These are phyloP conservation scores for Saturnispora ahearnii DNA, from an alignment of 805 yeast genomes.

Conservation along the genomic window DNA sequence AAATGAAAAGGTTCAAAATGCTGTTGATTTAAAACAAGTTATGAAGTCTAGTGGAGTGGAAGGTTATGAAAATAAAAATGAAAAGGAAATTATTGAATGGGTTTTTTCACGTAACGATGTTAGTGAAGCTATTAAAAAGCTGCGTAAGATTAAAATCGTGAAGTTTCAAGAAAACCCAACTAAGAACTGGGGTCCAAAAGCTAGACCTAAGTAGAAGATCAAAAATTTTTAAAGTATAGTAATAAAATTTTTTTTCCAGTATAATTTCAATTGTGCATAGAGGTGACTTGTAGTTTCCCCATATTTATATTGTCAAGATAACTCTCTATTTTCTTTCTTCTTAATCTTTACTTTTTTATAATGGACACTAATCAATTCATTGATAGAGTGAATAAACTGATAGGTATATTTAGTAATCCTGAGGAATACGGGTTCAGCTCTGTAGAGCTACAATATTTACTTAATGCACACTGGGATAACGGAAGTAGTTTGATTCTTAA, in stretches of 20 bases:
- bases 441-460: slow-evolving; percentile 6
- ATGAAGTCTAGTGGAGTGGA: slow-evolving; percentile 9
- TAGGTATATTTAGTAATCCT: slow-evolving; percentile 11
- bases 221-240: too few species aligned
- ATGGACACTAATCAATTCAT: neutral
- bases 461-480: neutral
- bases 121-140: slow-evolving; percentile 46
- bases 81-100: slow-evolving; percentile 23
- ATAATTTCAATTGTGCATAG: neutral
- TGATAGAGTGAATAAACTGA: neutral
- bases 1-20: slow-evolving; percentile 30
- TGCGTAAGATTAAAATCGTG: slow-evolving; percentile 72
- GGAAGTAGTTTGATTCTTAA: slow-evolving; percentile 15
- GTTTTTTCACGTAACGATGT: slow-evolving; percentile 56
- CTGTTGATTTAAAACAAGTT: slow-evolving; percentile 23
- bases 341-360: neutral
- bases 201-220: slow-evolving; percentile 50
- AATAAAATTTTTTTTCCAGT: neutral
- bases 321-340: slow-evolving; percentile 16
- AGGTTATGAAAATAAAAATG: slow-evolving; percentile 17
- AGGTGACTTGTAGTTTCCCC: neutral
- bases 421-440: slow-evolving; percentile 16
- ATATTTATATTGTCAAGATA: slow-evolving; percentile 12
- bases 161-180: slow-evolving; percentile 89
- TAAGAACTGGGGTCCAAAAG: slow-evolving; percentile 84